These are phyloP conservation scores for Deinandra increscens DNA, from an alignment of 129 eudicot species.

Conservation along the genomic window DNA sequence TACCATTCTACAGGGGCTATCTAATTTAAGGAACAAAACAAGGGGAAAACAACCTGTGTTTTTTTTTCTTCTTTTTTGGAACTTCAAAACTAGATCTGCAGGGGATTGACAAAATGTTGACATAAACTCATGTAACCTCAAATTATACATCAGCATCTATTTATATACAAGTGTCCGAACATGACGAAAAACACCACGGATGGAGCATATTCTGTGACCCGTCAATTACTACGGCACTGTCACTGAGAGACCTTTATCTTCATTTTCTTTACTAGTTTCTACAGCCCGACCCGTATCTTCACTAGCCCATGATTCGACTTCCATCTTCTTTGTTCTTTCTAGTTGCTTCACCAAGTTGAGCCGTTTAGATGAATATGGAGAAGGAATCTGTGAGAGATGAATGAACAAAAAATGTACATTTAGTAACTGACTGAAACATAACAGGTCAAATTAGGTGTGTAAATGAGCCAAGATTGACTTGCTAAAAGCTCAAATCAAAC, in stretches of 20 bases:
- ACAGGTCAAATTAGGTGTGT: background rate
- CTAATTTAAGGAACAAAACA: constrained; percentile 17
- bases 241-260: constrained; percentile 26
- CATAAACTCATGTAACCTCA: constrained; percentile 17
- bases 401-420: background rate
- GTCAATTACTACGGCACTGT: constrained; percentile 22
- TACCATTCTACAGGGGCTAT: constrained; percentile 1
- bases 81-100: constrained; percentile 20
- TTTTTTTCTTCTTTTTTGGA: background rate
- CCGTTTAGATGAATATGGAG: constrained; percentile 67
- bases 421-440: background rate
- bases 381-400: constrained; percentile 52
- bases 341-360: constrained; percentile 67
- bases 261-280: constrained; percentile 30
- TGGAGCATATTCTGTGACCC: constrained; percentile 11
- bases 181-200: background rate
- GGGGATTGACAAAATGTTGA: constrained; percentile 21
- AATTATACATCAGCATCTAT: constrained; percentile 25
- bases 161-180: constrained; percentile 25
- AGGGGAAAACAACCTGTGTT: background rate
- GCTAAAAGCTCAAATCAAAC: no score
- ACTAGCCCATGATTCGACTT: constrained; percentile 37
- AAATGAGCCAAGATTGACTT: no score
- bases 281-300: constrained; percentile 29
- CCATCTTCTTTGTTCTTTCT: constrained; percentile 76